Conservation (phyloP, 352 stramenopile species). For the Pythium monospermum region DNA sequence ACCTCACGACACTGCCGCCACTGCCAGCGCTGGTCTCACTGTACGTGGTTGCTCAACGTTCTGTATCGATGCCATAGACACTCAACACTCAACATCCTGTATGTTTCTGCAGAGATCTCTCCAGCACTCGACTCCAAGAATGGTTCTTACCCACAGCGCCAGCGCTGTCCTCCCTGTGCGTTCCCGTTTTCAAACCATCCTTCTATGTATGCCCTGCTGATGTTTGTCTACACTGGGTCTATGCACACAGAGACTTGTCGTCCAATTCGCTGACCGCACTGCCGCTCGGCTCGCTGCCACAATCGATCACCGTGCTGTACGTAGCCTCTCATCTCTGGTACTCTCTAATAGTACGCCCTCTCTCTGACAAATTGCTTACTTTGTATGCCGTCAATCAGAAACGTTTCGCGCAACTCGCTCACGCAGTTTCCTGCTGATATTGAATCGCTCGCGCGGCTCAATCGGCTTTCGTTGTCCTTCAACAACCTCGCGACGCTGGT, state of each 20-base stretch:
- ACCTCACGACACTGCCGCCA: not conserved
- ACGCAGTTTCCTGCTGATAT: constrained; percentile 16
- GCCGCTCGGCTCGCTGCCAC: constrained; percentile 10
- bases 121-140: constrained; percentile 2
- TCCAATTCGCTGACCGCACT: constrained; percentile 11
- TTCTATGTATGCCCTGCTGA: not conserved
- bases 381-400: constrained; percentile 1
- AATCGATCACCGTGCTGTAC: constrained; percentile 17
- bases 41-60: not conserved
- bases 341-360: not conserved
- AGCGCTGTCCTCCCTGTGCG: constrained; percentile 15
- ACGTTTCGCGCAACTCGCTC: constrained; percentile 21
- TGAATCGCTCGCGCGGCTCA: constrained; percentile 3
- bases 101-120: constrained; percentile 6
- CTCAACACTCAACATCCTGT: not conserved
- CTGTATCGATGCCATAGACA: not conserved
- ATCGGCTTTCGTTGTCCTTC: constrained; percentile 14
- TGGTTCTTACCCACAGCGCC: constrained; percentile 10
- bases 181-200: not conserved
- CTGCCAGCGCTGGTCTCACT: constrained; percentile 15
- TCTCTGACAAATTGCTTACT: not conserved
- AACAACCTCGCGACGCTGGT: constrained; percentile 13
- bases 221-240: not conserved
- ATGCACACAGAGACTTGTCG: constrained; percentile 16
- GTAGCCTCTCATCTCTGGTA: not conserved